Conservation (phyloP, 331 rosid genomes). For the Rhamnella rubrinervis region DNA sequence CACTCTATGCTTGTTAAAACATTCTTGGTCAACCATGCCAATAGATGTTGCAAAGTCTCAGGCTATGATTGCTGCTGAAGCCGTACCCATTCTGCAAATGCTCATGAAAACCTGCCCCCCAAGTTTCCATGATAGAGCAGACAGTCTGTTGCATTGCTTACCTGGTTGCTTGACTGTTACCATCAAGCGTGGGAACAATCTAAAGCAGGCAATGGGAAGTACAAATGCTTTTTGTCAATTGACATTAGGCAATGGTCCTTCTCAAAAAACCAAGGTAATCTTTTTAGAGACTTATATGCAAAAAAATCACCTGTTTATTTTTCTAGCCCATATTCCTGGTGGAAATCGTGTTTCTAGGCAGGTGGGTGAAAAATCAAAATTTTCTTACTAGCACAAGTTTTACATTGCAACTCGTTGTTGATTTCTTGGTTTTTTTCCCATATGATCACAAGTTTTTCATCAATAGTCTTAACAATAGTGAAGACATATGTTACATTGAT, state of each 20-base stretch:
- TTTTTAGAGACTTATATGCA: slow-evolving; percentile 10
- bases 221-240: slow-evolving; percentile 92
- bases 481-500: too few relatives aligned
- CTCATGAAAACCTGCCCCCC: slow-evolving; percentile 98
- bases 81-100: slow-evolving; percentile 95
- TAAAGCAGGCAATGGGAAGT: slow-evolving; percentile 92
- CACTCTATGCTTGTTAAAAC: slow-evolving; percentile 72
- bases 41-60: slow-evolving; percentile 83
- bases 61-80: slow-evolving; percentile 89
- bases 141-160: slow-evolving; percentile 85
- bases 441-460: too few relatives aligned
- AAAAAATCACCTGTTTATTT: slow-evolving; percentile 20
- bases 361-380: slow-evolving; percentile 8
- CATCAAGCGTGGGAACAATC: slow-evolving; percentile 89
- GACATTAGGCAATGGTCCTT: slow-evolving; percentile 88
- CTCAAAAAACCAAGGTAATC: slow-evolving; percentile 93
- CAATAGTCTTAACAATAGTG: too few relatives aligned
- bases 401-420: not conserved
- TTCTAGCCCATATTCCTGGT: slow-evolving; percentile 11
- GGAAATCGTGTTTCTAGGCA: slow-evolving; percentile 9
- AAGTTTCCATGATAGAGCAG: slow-evolving; percentile 95
- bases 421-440: too few relatives aligned
- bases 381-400: not conserved
- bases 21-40: slow-evolving; percentile 94
- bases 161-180: slow-evolving; percentile 99